Evolutionary conservation across 2,329 filamentous ascomycete species (phyloP), one percentile per base, ranked within the genome.

Genomic region (Arthrobotrys entomopaga): DNA sequence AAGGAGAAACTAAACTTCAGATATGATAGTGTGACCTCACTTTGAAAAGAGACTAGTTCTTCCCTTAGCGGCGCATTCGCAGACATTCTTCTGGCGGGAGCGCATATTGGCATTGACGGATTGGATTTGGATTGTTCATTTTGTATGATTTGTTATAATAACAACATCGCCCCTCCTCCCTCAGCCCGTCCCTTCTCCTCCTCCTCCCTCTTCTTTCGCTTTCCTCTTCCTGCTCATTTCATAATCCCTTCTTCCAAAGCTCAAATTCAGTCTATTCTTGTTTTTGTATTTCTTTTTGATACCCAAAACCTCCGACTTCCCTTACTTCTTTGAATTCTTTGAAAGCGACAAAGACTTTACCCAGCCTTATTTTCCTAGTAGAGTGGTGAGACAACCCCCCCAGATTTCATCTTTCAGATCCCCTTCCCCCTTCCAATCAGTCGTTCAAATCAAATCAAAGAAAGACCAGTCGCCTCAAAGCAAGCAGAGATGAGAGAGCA

Each of bases 351-450:
- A n/a, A 34, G 29, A 34, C 29, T 34, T 34, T 34, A 34, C 29
- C 29, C 29, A 34, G 6, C 6, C 29, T 34, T 34, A 7, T 34
- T 7, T 34, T 10, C 42, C 42, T 8, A 53, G 24, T 5, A 34
- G 22, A 34, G 8, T 15, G 24, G 50, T 53, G 50, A 53, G 50
- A 53, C 50, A 40, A 46, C 43, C 48, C 43, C 48, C 50, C 34
- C 42, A 46, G 42, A 34, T 15, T 24, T 53, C 34, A 34, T 29
- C 42, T 46, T 46, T 46, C 42, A 19, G n/a, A 19, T 19, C 11
- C 29, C 29, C 29, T 34, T 29, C 29, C 29, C 29, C 29, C 29
- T 10, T 34, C 29, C 29, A 34, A 34, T 34, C 29, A 34, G 5
- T 34, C n/a, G n/a, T 16, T 48, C 16, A 13, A 24, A 50, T 50